phyloP scores from a whole-genome alignment of 306 rosid species.

The Mucuna pruriens region DNA sequence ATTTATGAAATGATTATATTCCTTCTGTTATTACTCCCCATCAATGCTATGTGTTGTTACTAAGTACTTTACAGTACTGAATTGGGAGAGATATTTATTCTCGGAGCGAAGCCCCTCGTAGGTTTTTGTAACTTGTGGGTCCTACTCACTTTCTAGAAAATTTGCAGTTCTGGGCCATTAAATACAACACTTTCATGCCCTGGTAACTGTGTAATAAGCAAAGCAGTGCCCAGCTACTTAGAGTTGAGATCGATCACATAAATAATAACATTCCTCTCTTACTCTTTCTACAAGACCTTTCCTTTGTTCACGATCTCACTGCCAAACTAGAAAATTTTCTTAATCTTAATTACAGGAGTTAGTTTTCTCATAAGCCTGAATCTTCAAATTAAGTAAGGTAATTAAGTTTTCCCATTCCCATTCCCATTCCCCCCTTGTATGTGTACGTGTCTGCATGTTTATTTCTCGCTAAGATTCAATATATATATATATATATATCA shows the following conservation, averaged over 20 bases:
- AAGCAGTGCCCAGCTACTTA: neutral
- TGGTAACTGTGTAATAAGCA: neutral
- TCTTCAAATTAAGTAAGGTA: neutral
- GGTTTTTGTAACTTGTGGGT: neutral
- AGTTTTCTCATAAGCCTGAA: neutral
- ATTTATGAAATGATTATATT: too few relatives aligned
- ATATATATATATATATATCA: neutral
- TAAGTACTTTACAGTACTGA: neutral
- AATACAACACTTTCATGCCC: slow-evolving; percentile 4
- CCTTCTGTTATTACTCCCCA: neutral
- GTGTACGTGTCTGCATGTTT: neutral
- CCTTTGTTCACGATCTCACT: neutral
- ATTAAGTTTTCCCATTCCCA: too few relatives aligned
- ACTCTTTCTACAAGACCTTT: neutral
- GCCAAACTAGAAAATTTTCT: neutral
- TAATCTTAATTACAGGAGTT: neutral
- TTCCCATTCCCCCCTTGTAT: neutral
- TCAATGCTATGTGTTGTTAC: neutral
- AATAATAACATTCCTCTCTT: neutral
- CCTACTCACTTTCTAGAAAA: neutral
- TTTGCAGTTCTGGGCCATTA: slow-evolving; percentile 1
- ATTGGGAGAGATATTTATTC: neutral
- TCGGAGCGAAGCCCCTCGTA: neutral
- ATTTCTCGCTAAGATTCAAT: neutral
- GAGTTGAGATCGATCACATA: neutral